Percentiles rank a stretch among this genome's conserved stretches.
These are phyloP conservation scores for Debaryomyces fabryi DNA, from an alignment of 1,139 yeast genomes.

Conservation along the genomic window DNA sequence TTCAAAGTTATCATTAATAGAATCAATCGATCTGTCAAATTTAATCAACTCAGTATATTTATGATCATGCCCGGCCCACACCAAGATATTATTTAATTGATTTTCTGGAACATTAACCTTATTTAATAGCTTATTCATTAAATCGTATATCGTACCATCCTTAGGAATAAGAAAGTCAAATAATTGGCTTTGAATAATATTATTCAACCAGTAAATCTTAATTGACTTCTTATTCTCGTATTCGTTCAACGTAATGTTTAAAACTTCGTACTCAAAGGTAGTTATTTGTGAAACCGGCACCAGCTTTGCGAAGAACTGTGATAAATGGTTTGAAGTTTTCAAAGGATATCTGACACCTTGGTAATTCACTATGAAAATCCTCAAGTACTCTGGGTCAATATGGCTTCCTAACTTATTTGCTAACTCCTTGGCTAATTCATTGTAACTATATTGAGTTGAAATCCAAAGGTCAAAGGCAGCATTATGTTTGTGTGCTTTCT, in stretches of 20 bases:
- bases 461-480: slow-evolving; percentile 67
- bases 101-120: slow-evolving; percentile 57
- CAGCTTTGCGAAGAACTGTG: slow-evolving; percentile 52
- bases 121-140: slow-evolving; percentile 57
- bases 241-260: slow-evolving; percentile 73
- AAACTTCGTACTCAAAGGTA: slow-evolving; percentile 71
- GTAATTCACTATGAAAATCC: slow-evolving; percentile 61
- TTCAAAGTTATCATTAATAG: slow-evolving; percentile 38
- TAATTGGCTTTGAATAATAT: slow-evolving; percentile 64
- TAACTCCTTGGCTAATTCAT: slow-evolving; percentile 60
- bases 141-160: slow-evolving; percentile 57
- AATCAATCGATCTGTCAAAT: slow-evolving; percentile 41
- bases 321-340: slow-evolving; percentile 42
- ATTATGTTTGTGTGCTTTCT: slow-evolving; percentile 18
- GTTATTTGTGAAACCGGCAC: slow-evolving; percentile 48
- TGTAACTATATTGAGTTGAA: slow-evolving; percentile 60
- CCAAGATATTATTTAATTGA: slow-evolving; percentile 53
- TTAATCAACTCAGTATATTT: slow-evolving; percentile 40
- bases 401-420: slow-evolving; percentile 49
- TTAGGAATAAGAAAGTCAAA: slow-evolving; percentile 72
- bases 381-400: slow-evolving; percentile 63
- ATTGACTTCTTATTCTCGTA: slow-evolving; percentile 75
- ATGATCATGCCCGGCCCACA: slow-evolving; percentile 57
- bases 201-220: slow-evolving; percentile 63
- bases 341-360: slow-evolving; percentile 58